Evolutionary conservation across 106 monocot species (phyloP).

Genomic region (Acanthochlamys bracteata): DNA sequence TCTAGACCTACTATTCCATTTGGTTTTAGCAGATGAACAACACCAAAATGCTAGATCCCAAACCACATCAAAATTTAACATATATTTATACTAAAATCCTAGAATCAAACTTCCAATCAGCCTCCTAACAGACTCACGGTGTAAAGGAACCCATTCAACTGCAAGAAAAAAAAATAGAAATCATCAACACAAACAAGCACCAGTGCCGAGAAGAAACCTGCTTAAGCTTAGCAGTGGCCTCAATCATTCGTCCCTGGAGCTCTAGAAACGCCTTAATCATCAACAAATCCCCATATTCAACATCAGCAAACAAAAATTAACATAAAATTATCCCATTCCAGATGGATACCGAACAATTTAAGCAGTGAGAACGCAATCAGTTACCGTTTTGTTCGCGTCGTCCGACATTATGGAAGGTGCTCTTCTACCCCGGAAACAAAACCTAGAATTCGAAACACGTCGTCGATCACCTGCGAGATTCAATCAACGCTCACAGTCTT

Average conservation of each 20-base stretch:
- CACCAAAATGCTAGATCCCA: too few relatives aligned
- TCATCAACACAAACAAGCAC: background rate
- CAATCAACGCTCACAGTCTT: too few relatives aligned
- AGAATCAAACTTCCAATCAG: too few relatives aligned
- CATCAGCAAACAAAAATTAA: background rate
- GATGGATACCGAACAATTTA: background rate
- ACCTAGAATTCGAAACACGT: background rate
- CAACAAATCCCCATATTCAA: background rate
- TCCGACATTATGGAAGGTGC: background rate
- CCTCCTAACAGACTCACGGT: too few relatives aligned
- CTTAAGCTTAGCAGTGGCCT: conserved; percentile 70
- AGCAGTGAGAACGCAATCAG: background rate
- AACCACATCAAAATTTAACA: too few relatives aligned
- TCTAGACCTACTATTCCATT: too few relatives aligned
- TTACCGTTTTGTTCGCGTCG: background rate
- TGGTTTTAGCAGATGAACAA: too few relatives aligned
- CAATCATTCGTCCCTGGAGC: conserved; percentile 82
- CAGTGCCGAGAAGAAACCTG: conserved; percentile 34
- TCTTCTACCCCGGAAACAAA: background rate
- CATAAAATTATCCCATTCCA: background rate
- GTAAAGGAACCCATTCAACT: too few relatives aligned
- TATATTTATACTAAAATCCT: too few relatives aligned
- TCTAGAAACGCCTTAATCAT: conserved; percentile 56
- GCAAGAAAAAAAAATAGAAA: too few relatives aligned
- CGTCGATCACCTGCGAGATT: too few relatives aligned